Conservation (phyloP, 73 alveolate species). For the Blepharisma stoltei region DNA sequence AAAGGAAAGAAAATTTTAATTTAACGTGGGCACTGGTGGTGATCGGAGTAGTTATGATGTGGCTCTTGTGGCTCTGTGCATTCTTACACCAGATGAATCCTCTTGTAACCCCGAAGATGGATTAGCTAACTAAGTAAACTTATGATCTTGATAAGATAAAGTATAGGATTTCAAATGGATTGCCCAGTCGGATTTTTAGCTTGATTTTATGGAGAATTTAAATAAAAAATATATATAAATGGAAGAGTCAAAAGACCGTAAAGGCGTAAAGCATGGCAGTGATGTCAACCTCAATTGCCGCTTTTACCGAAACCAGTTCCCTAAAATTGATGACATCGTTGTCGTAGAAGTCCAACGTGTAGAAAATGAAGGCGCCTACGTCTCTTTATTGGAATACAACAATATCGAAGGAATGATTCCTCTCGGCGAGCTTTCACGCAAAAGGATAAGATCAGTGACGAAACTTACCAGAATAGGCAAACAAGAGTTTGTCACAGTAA, state of each 20-base stretch:
- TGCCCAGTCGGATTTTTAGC: too few relatives aligned
- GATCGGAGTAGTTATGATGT: conserved; percentile 83
- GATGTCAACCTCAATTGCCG: conserved; percentile 68
- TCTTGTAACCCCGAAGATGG: conserved; percentile 65
- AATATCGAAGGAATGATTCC: conserved; percentile 84
- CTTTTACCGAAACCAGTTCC: conserved; percentile 77
- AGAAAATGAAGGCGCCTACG: conserved; percentile 92
- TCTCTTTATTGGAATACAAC: conserved; percentile 86
- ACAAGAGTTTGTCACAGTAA: conserved; percentile 84
- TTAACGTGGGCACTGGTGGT: conserved; percentile 65
- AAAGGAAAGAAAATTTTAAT: conserved; percentile 35
- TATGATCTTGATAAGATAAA: too few relatives aligned
- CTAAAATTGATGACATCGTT: conserved; percentile 82
- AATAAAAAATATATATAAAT: too few relatives aligned
- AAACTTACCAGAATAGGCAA: conserved; percentile 85
- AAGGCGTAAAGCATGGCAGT: too few relatives aligned
- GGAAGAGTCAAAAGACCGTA: too few relatives aligned
- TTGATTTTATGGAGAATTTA: too few relatives aligned
- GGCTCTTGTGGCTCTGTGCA: conserved; percentile 90
- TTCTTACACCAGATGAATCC: conserved; percentile 93
- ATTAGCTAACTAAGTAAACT: not conserved
- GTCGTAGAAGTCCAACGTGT: conserved; percentile 79
- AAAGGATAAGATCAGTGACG: conserved; percentile 72
- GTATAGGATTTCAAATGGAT: too few relatives aligned
- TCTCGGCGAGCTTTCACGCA: conserved; percentile 86